Base-by-base conservation (phyloP, 2,329 filamentous ascomycete species). In the Parascedosporium putredinis region DNA sequence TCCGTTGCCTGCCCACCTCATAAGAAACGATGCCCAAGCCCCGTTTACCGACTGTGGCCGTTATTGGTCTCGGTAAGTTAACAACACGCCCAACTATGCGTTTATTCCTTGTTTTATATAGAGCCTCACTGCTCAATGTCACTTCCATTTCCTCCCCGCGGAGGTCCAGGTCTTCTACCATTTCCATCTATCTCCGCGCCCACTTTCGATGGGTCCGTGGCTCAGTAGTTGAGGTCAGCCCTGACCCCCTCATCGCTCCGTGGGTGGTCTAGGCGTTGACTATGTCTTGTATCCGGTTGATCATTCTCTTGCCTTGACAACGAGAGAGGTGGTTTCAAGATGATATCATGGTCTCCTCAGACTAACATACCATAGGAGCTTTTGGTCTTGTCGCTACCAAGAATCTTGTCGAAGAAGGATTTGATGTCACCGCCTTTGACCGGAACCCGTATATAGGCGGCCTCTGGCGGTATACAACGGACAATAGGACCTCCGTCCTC, bases 381-480 rank as follows among this genome's bases (percentile, higher is more conserved):
- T 56, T 66, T 3, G 68, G 68, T 38, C 60, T 71, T 10, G 59
- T 65, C 14, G 60, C 68, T 10, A 57, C 70, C 47, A 74, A 73
- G 57, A 67, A 67, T 33, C 53, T 73, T 16, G 55, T 64, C 2
- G 69, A 73, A 50, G 68, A 70, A 56, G 68, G 69, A 7, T 73
- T 71, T 47, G 56, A 70, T 8, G 69, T 64, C 4, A 61, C 64
- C 1, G 70, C 64, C 2, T 73, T 72, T 43, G 71, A 74, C 45
- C 59, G 63, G 24, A 67, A 66, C 49, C 51, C 56, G 42, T 64
- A 64, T 50, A 56, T 71, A 16, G 70, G 70, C 8, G 70, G 70
- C 0, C 55, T 73, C 1, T 73, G 70, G 69, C 61, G 66, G 40
- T 71, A 64, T 49, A 69, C 62, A 9, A 59, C 63, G 2, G 57